A percentile compares a stretch with the other conserved stretches of the same genome.
phyloP scores from a whole-genome alignment of 805 yeast species.

The Wickerhamiella azymoides region DNA sequence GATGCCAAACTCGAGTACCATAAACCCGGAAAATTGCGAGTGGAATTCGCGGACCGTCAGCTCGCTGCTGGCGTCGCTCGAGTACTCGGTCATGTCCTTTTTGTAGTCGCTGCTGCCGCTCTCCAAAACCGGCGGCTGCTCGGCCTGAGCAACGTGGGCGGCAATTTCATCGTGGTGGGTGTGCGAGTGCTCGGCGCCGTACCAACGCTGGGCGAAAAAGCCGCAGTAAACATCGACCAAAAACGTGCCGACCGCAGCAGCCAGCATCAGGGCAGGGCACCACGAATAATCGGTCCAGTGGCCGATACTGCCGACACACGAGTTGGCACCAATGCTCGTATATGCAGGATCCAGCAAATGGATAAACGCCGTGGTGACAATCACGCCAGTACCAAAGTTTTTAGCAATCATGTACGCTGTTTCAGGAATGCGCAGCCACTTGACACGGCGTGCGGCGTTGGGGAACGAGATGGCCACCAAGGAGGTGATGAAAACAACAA shows the following conservation, averaged over 20 bases:
- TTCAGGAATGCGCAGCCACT: conserved; percentile 21
- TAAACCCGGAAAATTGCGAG: conserved; percentile 31
- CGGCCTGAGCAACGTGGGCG: not conserved
- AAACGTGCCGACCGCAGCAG: conserved; percentile 34
- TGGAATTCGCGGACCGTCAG: conserved; percentile 14
- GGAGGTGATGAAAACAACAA: conserved; percentile 42
- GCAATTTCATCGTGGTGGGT: conserved; percentile 17
- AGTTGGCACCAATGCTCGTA: conserved; percentile 21
- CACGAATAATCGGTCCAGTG: conserved; percentile 41
- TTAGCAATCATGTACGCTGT: conserved; percentile 24
- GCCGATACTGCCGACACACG: conserved; percentile 33
- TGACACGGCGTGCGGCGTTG: conserved; percentile 21
- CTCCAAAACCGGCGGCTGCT: not conserved
- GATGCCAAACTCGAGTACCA: conserved; percentile 58
- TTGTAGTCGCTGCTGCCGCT: not conserved
- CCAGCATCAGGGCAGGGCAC: conserved; percentile 40
- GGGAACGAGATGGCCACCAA: conserved; percentile 35
- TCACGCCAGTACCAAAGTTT: conserved; percentile 68
- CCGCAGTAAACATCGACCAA: conserved; percentile 36
- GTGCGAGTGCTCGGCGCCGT: conserved; percentile 22
- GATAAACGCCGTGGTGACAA: conserved; percentile 60
- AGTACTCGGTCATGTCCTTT: not conserved
- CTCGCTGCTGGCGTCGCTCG: conserved; percentile 1
- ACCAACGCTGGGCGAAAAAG: conserved; percentile 25
- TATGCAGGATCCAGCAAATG: conserved; percentile 39